Base-by-base conservation (phyloP, 768 basidiomycete genomes). In the Lactarius indigo region DNA sequence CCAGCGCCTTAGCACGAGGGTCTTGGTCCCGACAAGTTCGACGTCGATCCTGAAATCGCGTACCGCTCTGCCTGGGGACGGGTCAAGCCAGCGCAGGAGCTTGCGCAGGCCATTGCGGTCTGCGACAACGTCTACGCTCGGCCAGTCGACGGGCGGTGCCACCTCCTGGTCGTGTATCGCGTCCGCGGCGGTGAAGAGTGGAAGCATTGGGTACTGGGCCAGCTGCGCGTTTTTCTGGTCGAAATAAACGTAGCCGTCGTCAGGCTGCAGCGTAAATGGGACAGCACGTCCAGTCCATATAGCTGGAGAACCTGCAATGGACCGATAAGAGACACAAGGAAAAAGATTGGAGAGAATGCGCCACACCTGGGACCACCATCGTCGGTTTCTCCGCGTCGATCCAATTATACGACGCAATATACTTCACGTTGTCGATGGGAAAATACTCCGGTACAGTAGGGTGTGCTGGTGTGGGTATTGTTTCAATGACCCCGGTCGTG, bases 81-180 rank as follows among this genome's bases (percentile, higher is more conserved):
- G 66, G 26, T 31, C 54, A n/a, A 83, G 78, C 86, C 86, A 89
- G 31, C 85, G 79, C 28, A 86, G 71, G 47, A 91, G 76, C 74
- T 89, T 89, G 30, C 89, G 81, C 23, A 91, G 76, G 28, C 78
- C 79, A 70, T 90, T 91, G 33, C 90, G 81, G 71, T 90, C 89
- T 0, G 87, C 85, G 66, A 91, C 76, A 50, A 79, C 57, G 47
- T 84, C 78, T 5, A 84, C 73, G 3, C 70, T 42, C 44, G 75
- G 72, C 77, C 80, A 81, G 60, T 79, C 76, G 33, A 79, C 74
- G 5, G 50, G 50, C 0, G 47, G 23, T 23, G 2, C 8, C 7
- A 64, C 70, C 56, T 50, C 56, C 17, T 75, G 73, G 15, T 68
- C 70, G 10, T 64, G 62, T 28, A 74, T 61, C 26, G 75, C 76